phyloP scores from a whole-genome alignment of 2,329 filamentous ascomycete genomes.

The Penicillium digitatum region DNA sequence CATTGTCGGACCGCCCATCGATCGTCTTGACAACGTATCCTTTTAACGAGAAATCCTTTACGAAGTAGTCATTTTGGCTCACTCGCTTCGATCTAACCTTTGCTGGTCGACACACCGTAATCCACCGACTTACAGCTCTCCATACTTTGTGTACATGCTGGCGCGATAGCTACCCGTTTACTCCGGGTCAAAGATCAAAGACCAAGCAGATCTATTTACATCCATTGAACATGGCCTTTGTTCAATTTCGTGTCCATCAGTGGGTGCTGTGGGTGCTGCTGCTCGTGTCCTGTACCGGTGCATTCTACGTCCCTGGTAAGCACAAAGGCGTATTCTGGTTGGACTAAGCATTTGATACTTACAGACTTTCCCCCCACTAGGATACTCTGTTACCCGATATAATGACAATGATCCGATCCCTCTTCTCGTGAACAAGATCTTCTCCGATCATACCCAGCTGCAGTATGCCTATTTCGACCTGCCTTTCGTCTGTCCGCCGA shows the following conservation, averaged over 20 bases:
- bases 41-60: background rate
- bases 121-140: background rate
- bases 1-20: constrained; percentile 3
- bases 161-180: constrained; percentile 8
- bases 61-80: background rate
- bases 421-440: constrained; percentile 87
- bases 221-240: constrained; percentile 16
- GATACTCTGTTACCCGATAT: constrained; percentile 80
- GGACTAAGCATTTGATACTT: constrained; percentile 3
- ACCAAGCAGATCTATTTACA: background rate
- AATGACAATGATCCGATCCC: constrained; percentile 71
- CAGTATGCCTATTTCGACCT: constrained; percentile 88
- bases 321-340: background rate
- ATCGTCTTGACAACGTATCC: background rate
- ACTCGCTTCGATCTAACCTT: background rate
- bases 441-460: constrained; percentile 83
- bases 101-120: background rate
- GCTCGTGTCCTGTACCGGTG: constrained; percentile 51
- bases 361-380: constrained; percentile 42
- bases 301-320: constrained; percentile 83
- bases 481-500: constrained; percentile 79
- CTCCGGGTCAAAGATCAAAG: constrained; percentile 12
- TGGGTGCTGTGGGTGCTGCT: constrained; percentile 24
- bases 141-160: constrained; percentile 10
- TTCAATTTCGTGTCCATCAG: constrained; percentile 11